Evolutionary conservation across 2,329 filamentous ascomycete genomes (phyloP).

Genomic region (Blastomyces gilchristii): DNA sequence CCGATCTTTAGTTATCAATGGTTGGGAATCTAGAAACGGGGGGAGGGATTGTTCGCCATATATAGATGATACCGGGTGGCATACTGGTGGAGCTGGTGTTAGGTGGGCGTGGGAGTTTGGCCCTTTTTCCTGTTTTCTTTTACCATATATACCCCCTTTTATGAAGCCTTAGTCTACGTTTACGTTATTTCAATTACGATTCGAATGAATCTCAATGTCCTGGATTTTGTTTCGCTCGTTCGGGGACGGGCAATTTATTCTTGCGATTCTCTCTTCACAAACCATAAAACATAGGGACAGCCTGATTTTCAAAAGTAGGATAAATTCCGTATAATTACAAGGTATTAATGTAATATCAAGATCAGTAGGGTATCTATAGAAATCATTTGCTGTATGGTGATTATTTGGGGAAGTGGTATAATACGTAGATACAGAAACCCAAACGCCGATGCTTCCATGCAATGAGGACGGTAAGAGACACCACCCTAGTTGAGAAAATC

Average conservation of each 20-base stretch:
- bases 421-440: neutral
- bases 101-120: neutral
- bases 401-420: neutral
- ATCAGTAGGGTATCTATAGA: neutral
- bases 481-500: neutral
- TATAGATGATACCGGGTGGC: neutral
- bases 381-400: neutral
- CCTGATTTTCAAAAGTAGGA: neutral
- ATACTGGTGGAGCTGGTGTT: neutral
- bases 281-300: neutral
- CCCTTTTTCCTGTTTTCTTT: too few species aligned
- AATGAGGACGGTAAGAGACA: neutral
- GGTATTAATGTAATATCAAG: neutral
- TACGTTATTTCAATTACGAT: neutral
- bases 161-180: neutral
- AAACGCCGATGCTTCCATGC: constrained; percentile 2
- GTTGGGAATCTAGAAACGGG: neutral
- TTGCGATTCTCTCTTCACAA: neutral
- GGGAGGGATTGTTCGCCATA: neutral
- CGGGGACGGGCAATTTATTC: neutral
- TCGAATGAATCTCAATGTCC: neutral
- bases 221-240: neutral
- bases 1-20: neutral
- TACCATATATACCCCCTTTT: neutral
- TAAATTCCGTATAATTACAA: neutral